Evolutionary conservation across 2,329 filamentous ascomycete genomes (phyloP), one percentile per base, ranked within the genome.

Genomic region (Pyrenophora teres): DNA sequence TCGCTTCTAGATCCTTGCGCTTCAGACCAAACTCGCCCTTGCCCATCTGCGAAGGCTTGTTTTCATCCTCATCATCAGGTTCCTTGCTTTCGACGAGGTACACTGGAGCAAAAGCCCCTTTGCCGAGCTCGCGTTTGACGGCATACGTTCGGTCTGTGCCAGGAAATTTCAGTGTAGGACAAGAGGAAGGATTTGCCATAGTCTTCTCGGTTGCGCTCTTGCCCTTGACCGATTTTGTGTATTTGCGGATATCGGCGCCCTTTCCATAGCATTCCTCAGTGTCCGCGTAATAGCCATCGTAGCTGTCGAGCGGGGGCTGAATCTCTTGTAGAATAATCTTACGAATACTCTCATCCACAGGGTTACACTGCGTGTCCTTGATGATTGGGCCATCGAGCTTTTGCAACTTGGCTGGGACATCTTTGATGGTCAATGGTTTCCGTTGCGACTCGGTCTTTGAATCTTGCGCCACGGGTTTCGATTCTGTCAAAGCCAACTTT

Each of bases 21-120:
- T 77, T 77, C 8, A 80, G 67, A n/a, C 83, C 78, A 65, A 87
- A 84, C 10, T 80, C 75, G 25, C 85, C 82, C 64, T 84, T 86
- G 49, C 86, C 84, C 82, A 88, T 84, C 49, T 78, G 78, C 3
- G 74, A 77, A n/a, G 69, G 69, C 32, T 75, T 67, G 13, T 76
- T 72, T 8, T 77, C 71, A 23, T 76, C 74, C 8, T 77, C 73
- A 0, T 77, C 75, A 7, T 56, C 78, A 3, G 81, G 78, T 0
- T 77, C 76, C n/a, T 87, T 88, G 61, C 82, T 84, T 68, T 96
- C 90, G 6, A 92, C 87, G 0, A 99, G 83, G 70, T 97, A 99
- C 2, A 99, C 94, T 0, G 94, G 93, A 0, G 93, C 94, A 74
- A 95, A 99, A 0, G 94, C 94, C 7, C 94, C 94, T 23, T 92